A percentile compares a stretch with the other conserved stretches of the same genome.
These are phyloP conservation scores for Spathaspora sp. DNA, from an alignment of 1,139 yeast species.

Conservation along the genomic window DNA sequence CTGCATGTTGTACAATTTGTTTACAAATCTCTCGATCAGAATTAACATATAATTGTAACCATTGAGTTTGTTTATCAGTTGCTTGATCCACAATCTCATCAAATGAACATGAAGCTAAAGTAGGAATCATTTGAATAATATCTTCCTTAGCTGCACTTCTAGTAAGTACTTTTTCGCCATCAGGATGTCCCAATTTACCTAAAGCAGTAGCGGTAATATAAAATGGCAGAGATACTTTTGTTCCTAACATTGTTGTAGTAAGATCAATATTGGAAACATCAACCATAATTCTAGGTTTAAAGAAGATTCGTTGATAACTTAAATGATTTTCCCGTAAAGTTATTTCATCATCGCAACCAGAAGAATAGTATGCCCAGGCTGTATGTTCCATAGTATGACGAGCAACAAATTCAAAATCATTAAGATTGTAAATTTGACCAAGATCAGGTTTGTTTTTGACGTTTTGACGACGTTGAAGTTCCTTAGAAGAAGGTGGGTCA, in stretches of 20 bases:
- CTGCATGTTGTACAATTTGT: slow-evolving; percentile 68
- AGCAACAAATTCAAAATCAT: slow-evolving; percentile 85
- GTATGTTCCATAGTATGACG: slow-evolving; percentile 64
- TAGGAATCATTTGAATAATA: slow-evolving; percentile 78
- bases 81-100: slow-evolving; percentile 68
- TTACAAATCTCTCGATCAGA: slow-evolving; percentile 54
- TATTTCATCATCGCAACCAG: slow-evolving; percentile 92
- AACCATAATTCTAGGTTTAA: slow-evolving; percentile 77
- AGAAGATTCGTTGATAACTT: slow-evolving; percentile 83
- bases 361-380: slow-evolving; percentile 91
- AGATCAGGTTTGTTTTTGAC: slow-evolving; percentile 57
- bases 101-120: slow-evolving; percentile 72
- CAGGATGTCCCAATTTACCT: slow-evolving; percentile 74
- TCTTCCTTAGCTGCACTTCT: slow-evolving; percentile 68
- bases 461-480: slow-evolving; percentile 25
- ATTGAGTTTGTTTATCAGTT: slow-evolving; percentile 58
- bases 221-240: slow-evolving; percentile 52
- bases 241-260: slow-evolving; percentile 42
- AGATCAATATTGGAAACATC: slow-evolving; percentile 54
- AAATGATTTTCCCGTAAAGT: slow-evolving; percentile 85
- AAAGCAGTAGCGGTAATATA: slow-evolving; percentile 81
- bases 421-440: slow-evolving; percentile 62
- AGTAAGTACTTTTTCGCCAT: slow-evolving; percentile 78
- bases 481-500: slow-evolving; percentile 33
- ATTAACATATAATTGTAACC: slow-evolving; percentile 91